Base-by-base conservation (phyloP, 768 basidiomycete species). In the Tylopilus intermedius region DNA sequence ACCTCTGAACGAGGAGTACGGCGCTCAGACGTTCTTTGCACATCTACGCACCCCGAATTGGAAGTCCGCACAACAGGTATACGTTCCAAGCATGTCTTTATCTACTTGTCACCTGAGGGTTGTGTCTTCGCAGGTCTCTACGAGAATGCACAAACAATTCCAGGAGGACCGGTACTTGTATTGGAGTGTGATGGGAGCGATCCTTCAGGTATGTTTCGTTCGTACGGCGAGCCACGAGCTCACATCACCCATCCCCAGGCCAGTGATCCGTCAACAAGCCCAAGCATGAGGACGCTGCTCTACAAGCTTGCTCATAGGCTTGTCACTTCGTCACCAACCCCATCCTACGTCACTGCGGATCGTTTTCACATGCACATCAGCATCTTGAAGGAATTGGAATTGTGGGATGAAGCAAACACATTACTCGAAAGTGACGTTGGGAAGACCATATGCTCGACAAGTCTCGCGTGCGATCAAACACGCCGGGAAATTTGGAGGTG, bases 41-140 rank as follows among this genome's bases (percentile, higher is more conserved):
- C 88, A 91, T 62, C 81, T 86, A 32, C 81, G 88, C 54, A 81
- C 85, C 30, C 79, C 78, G 14, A 83, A 88, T 58, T 93, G 91
- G 91, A 93, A 91, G 67, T 79, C 83, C 42, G 89, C 88, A 22
- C 91, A 93, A 66, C 84, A 86, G 75, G 89, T 88, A 60, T 51
- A 65, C 57, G n/a, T 24, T 52, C 32, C 8, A 0, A 0, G 24
- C 18, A 50, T 47, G 47, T 26, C 33, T 27, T 21, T 48, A 53
- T 45, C 37, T 3, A 27, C 33, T 40, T 56, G 22, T 54, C 50
- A 43, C 51, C 14, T 33, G 5, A 33, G 42, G 21, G 27, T 10
- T 52, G 9, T 29, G 4, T 11, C 39, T 44, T 51, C 40, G 50
- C 46, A 92, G 90, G 76, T 90, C 51, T 83, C 90, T 21, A 85